A percentile compares a stretch with the other conserved stretches of the same genome.
These are phyloP conservation scores for Phytomonas francai DNA, from an alignment of 208 protist genomes.

Conservation along the genomic window DNA sequence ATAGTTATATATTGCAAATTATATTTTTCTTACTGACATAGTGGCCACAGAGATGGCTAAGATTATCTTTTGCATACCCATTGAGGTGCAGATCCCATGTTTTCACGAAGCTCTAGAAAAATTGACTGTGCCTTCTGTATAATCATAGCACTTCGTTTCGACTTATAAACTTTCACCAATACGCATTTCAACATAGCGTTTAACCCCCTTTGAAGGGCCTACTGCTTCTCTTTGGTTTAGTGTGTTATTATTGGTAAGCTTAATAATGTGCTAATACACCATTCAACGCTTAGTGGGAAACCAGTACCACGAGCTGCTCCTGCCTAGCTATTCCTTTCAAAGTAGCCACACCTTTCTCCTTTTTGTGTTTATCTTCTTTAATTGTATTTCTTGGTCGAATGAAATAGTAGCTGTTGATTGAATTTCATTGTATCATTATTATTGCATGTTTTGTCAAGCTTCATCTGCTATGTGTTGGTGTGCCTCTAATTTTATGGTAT, in stretches of 20 bases:
- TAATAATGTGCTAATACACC: conserved; percentile 17
- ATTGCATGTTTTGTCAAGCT: background rate
- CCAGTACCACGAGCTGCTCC: conserved; percentile 42
- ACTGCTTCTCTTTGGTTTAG: conserved; percentile 43
- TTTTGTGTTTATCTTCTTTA: conserved; percentile 34
- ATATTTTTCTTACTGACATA: too few species aligned
- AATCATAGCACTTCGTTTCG: too few species aligned
- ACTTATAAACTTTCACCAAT: too few species aligned
- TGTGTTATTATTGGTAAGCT: conserved; percentile 32
- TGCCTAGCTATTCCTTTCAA: conserved; percentile 59
- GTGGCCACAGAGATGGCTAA: too few species aligned
- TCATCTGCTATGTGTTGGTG: background rate
- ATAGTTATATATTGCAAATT: too few species aligned
- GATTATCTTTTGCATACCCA: too few species aligned
- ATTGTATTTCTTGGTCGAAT: too few species aligned
- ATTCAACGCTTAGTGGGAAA: conserved; percentile 19
- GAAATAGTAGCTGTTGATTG: background rate
- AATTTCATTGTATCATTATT: background rate
- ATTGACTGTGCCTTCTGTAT: too few species aligned
- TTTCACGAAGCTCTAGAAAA: too few species aligned
- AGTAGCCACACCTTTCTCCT: conserved; percentile 46
- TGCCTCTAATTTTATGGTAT: background rate
- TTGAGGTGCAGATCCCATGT: too few species aligned
- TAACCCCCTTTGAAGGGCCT: conserved; percentile 32
- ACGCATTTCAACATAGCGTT: conserved; percentile 28